These are phyloP conservation scores for Cystobasidium slooffiae DNA, from an alignment of 1,284 basidiomycete species.

Conservation along the genomic window DNA sequence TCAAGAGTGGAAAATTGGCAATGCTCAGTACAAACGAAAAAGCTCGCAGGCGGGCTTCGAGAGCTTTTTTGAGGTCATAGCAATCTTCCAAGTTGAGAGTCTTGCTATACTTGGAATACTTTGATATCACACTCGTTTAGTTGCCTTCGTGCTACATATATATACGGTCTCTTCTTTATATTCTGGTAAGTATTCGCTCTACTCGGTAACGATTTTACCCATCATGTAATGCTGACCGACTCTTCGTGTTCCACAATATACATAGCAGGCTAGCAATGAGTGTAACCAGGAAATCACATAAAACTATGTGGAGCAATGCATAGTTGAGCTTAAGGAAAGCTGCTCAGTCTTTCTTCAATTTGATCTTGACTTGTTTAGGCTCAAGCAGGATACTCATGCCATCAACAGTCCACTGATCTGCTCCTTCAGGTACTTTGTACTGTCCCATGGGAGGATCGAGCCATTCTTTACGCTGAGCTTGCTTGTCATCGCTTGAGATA, in stretches of 20 bases:
- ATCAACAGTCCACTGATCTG: slow-evolving; percentile 19
- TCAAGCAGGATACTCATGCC: slow-evolving; percentile 31
- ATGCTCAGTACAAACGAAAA: slow-evolving; percentile 24
- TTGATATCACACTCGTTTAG: no score
- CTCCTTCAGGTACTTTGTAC: slow-evolving; percentile 26
- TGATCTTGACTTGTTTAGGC: slow-evolving; percentile 26
- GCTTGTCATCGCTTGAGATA: slow-evolving; percentile 38
- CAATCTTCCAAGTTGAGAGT: background rate
- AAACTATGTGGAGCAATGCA: no score
- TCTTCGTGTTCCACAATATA: no score
- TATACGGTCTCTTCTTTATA: no score
- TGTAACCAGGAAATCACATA: no score
- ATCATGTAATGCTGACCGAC: no score
- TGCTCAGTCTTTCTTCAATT: slow-evolving; percentile 28
- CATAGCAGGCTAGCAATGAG: no score
- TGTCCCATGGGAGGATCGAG: slow-evolving; percentile 33
- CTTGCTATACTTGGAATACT: no score
- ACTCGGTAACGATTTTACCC: no score
- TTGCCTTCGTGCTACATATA: no score
- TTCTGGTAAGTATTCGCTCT: no score
- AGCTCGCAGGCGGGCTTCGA: slow-evolving; percentile 22
- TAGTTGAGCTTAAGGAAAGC: no score
- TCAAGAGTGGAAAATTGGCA: slow-evolving; percentile 1
- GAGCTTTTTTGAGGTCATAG: slow-evolving; percentile 7
- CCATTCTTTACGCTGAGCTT: slow-evolving; percentile 28